Conservation (phyloP, 2,329 filamentous ascomycete genomes). For the Pseudogymnoascus sp. region DNA sequence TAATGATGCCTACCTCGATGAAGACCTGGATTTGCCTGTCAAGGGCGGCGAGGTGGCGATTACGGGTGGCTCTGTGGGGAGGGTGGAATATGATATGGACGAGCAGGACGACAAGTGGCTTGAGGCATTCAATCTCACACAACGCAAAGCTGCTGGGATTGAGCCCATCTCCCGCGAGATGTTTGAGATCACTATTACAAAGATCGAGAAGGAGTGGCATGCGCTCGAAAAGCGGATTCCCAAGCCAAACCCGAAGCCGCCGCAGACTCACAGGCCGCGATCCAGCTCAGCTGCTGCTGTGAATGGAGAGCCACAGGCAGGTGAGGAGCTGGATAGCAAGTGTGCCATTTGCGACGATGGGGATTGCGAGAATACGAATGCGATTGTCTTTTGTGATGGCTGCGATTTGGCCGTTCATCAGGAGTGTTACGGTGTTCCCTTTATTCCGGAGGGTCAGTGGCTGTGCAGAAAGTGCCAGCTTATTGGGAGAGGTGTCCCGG, state of each 20-base stretch:
- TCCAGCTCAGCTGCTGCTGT: constrained; percentile 93
- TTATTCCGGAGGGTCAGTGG: constrained; percentile 98
- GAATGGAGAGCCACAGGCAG: constrained; percentile 80
- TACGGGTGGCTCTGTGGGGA: constrained; percentile 54
- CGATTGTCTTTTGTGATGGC: constrained; percentile 97
- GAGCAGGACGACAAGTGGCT: constrained; percentile 98
- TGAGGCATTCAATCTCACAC: constrained; percentile 65
- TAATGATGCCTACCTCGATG: constrained; percentile 52
- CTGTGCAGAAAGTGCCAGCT: constrained; percentile 94
- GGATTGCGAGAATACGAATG: constrained; percentile 99
- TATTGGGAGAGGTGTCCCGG: constrained; percentile 83
- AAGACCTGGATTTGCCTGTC: constrained; percentile 49
- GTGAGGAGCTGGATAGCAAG: constrained; percentile 94
- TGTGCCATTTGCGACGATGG: constrained; percentile 97
- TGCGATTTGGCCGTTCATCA: constrained; percentile 97
- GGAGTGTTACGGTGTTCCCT: constrained; percentile 97
- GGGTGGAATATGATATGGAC: constrained; percentile 99
- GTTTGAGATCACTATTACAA: constrained; percentile 97
- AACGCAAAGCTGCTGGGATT: constrained; percentile 66
- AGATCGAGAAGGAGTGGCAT: constrained; percentile 98
- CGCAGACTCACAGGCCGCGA: constrained; percentile 85
- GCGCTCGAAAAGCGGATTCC: constrained; percentile 92
- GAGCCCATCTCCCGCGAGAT: constrained; percentile 86
- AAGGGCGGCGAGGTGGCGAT: constrained; percentile 53
- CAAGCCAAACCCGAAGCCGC: constrained; percentile 92